Percentiles rank a stretch among this genome's conserved stretches.
phyloP scores from a whole-genome alignment of 164 flowering plant genomes.

The Vitis rotundifolia region DNA sequence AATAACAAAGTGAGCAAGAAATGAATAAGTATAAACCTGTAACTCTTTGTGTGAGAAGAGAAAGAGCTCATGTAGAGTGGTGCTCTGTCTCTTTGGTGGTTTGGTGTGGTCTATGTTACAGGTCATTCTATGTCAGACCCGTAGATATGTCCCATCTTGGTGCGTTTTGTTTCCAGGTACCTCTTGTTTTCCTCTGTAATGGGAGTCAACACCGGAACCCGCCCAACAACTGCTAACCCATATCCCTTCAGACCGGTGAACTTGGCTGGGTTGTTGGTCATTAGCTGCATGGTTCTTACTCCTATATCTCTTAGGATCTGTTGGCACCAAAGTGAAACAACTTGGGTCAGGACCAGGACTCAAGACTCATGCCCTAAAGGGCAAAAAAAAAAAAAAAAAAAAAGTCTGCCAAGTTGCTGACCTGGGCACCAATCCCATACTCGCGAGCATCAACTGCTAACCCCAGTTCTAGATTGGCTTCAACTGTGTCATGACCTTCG shows the following conservation, averaged over 20 bases:
- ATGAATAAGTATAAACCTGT: too few species aligned
- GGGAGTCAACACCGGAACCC: constrained; percentile 84
- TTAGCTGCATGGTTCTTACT: constrained; percentile 73
- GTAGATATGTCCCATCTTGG: constrained; percentile 90
- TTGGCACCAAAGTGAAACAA: not conserved
- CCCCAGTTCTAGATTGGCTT: constrained; percentile 89
- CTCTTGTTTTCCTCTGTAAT: constrained; percentile 83
- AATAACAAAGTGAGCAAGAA: too few species aligned
- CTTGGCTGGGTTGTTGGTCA: constrained; percentile 95
- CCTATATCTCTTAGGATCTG: constrained; percentile 86
- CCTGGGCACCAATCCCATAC: constrained; percentile 96
- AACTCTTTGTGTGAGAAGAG: too few species aligned
- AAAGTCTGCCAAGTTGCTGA: constrained; percentile 12
- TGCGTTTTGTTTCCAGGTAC: constrained; percentile 82
- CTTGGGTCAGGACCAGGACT: too few species aligned
- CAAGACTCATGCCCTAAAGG: too few species aligned
- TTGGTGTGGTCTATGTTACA: too few species aligned
- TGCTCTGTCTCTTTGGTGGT: not conserved
- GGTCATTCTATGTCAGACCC: constrained; percentile 64
- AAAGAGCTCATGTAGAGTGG: not conserved
- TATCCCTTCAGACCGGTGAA: constrained; percentile 83
- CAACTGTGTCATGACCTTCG: constrained; percentile 94
- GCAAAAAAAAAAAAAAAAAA: too few species aligned
- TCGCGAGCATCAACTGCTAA: constrained; percentile 86
- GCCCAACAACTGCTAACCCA: constrained; percentile 82